Conservation (phyloP, 805 yeast genomes). For the Candida maris region DNA sequence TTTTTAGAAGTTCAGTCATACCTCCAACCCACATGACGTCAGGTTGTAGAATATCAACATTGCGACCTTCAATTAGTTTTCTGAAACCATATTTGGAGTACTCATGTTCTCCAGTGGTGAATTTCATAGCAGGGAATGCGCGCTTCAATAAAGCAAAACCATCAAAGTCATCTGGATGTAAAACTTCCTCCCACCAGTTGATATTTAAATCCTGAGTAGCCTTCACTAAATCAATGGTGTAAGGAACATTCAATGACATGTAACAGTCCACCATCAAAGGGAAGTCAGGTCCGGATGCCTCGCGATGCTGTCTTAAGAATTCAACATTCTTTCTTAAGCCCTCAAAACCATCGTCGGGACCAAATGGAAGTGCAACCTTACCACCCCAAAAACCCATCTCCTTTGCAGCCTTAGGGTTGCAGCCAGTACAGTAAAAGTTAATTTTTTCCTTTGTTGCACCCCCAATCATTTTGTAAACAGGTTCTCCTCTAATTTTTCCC, state of each 20-base stretch:
- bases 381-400: constrained; percentile 52
- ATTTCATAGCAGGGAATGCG: constrained; percentile 45
- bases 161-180: constrained; percentile 50
- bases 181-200: constrained; percentile 51
- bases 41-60: constrained; percentile 46
- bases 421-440: constrained; percentile 48
- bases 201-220: constrained; percentile 44
- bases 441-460: constrained; percentile 45
- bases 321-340: constrained; percentile 45
- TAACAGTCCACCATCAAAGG: constrained; percentile 53
- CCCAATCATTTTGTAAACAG: constrained; percentile 50
- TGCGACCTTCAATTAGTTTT: constrained; percentile 47
- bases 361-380: constrained; percentile 48
- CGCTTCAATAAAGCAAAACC: constrained; percentile 44
- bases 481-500: constrained; percentile 48
- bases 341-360: constrained; percentile 48
- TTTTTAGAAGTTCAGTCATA: constrained; percentile 43
- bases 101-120: constrained; percentile 54
- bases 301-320: constrained; percentile 41
- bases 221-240: constrained; percentile 41
- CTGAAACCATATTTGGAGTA: constrained; percentile 50
- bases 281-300: constrained; percentile 47
- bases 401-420: constrained; percentile 46
- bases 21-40: constrained; percentile 57
- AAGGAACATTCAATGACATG: constrained; percentile 48